Evolutionary conservation across 768 basidiomycete genomes (phyloP).

Genomic region (Trichaptum fuscoviolaceum): DNA sequence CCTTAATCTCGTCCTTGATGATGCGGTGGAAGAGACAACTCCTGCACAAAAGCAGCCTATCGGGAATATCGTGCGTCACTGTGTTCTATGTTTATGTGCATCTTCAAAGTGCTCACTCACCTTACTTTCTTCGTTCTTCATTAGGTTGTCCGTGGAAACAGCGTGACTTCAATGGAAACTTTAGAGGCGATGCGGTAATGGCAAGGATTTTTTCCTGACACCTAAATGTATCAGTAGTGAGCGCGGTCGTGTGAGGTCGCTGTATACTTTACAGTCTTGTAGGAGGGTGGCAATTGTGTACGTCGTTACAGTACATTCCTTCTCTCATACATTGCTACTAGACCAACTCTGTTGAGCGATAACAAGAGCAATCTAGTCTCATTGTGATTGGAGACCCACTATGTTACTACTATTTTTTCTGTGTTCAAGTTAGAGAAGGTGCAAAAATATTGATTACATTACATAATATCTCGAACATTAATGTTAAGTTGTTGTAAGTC

Average conservation of each 20-base stretch:
- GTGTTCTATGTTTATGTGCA: background rate
- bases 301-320: background rate
- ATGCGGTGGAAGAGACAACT: constrained; percentile 86
- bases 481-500: background rate
- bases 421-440: too few species aligned
- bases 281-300: background rate
- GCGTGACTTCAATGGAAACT: constrained; percentile 93
- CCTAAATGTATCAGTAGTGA: background rate
- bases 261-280: background rate
- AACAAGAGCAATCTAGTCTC: too few species aligned
- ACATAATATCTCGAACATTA: background rate
- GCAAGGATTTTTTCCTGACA: background rate
- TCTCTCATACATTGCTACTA: background rate
- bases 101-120: background rate
- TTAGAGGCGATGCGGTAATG: constrained; percentile 53
- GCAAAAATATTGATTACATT: background rate
- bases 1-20: constrained; percentile 95
- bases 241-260: background rate
- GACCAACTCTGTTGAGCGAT: background rate
- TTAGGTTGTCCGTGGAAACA: constrained; percentile 95
- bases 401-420: too few species aligned
- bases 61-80: constrained; percentile 89
- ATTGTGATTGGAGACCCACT: too few species aligned
- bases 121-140: constrained; percentile 7
- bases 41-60: constrained; percentile 87